Percentiles rank a stretch among this genome's conserved stretches.
Conservation (phyloP, 192 early-diverging fungal genomes). For the Coemansia sp. region DNA sequence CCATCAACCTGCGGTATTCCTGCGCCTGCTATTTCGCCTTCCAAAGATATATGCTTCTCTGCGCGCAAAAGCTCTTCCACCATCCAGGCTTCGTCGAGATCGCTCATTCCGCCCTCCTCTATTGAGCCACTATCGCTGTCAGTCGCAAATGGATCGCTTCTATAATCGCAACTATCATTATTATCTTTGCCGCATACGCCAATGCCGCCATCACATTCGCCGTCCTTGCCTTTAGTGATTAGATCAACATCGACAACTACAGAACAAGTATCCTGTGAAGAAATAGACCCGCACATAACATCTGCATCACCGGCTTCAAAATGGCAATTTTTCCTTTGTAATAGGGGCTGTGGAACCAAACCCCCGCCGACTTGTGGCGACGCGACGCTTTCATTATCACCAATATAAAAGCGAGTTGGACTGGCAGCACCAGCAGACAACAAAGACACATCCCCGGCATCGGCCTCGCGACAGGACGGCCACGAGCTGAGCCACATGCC, state of each 20-base stretch:
- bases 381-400: neutral
- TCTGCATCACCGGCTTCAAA: neutral
- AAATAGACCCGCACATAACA: neutral
- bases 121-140: neutral
- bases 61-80: slow-evolving; percentile 7
- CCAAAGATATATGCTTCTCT: neutral
- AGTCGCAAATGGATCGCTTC: neutral
- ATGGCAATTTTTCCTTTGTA: neutral
- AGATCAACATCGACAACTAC: slow-evolving; percentile 12
- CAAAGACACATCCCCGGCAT: slow-evolving; percentile 7
- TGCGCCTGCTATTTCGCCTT: neutral
- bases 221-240: neutral
- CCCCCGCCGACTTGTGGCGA: neutral
- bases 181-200: neutral
- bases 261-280: neutral
- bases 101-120: slow-evolving; percentile 1
- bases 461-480: slow-evolving; percentile 35
- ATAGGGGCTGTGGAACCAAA: neutral
- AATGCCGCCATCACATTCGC: neutral
- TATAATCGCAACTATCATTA: neutral
- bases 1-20: slow-evolving; percentile 11
- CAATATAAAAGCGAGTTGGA: slow-evolving; percentile 15
- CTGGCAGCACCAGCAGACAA: neutral
- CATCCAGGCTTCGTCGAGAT: slow-evolving; percentile 14
- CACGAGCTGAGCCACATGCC: slow-evolving; percentile 18